phyloP scores from a whole-genome alignment of 805 yeast species.

The Ogataea henricii region DNA sequence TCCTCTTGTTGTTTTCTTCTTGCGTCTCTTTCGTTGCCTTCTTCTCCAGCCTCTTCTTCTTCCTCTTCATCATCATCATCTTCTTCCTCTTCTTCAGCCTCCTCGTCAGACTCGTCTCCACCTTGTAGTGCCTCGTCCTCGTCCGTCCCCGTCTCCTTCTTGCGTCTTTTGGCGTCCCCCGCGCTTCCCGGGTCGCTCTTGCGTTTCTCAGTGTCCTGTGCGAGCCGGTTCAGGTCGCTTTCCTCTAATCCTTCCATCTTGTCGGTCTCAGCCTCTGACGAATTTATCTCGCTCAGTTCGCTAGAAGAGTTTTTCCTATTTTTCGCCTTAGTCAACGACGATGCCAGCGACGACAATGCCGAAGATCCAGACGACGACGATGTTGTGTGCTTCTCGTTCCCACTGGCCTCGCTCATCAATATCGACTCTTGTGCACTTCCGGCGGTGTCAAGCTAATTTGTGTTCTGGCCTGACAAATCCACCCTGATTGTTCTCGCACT shows the following conservation, averaged over 20 bases:
- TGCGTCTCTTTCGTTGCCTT: constrained; percentile 27
- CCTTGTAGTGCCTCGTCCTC: constrained; percentile 20
- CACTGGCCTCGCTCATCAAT: constrained; percentile 6
- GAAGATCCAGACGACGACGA: constrained; percentile 13
- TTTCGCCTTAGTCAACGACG: constrained; percentile 10
- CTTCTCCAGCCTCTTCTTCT: constrained; percentile 26
- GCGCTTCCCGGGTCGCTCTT: constrained; percentile 23
- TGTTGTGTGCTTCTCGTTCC: constrained; percentile 1
- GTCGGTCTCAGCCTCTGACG: constrained; percentile 91
- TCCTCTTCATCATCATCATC: constrained; percentile 32
- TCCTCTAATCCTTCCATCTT: constrained; percentile 67
- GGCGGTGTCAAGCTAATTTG: constrained; percentile 4
- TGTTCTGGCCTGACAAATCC: neutral
- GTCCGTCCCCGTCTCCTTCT: constrained; percentile 13
- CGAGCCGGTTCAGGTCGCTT: constrained; percentile 48
- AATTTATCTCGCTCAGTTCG: constrained; percentile 32
- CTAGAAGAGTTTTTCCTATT: constrained; percentile 20
- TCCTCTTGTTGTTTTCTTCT: constrained; percentile 28
- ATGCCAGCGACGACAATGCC: constrained; percentile 30
- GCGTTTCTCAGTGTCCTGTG: constrained; percentile 41
- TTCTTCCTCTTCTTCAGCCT: constrained; percentile 20
- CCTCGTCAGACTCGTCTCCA: constrained; percentile 28
- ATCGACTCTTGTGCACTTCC: neutral
- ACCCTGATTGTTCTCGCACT: neutral
- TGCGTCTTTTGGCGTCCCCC: constrained; percentile 12